phyloP scores from a whole-genome alignment of 2,329 filamentous ascomycete species.

The Xylariaceae sp. region DNA sequence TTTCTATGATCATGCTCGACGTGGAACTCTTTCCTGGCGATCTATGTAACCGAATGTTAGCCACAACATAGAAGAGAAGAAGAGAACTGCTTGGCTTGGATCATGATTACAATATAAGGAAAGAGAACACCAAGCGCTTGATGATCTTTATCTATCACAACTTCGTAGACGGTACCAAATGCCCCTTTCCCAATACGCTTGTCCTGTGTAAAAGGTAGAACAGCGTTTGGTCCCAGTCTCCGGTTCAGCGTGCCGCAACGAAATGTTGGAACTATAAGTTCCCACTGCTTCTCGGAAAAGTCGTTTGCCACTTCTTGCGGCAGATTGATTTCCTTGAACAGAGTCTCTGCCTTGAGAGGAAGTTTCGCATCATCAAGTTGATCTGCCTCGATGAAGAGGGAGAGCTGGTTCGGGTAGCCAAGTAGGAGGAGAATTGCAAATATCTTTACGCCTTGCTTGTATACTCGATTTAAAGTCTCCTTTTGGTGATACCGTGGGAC shows the following conservation, averaged over 20 bases:
- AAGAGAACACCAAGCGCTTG: background rate
- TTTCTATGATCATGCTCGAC: background rate
- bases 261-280: conserved; percentile 14
- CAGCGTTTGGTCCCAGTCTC: background rate
- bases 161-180: conserved; percentile 13
- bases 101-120: background rate
- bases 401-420: background rate
- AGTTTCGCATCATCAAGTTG: conserved; percentile 19
- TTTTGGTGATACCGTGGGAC: conserved; percentile 1
- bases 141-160: conserved; percentile 6
- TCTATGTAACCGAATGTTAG: background rate
- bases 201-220: conserved; percentile 5
- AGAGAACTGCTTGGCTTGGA: background rate
- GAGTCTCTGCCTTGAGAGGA: background rate
- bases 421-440: conserved; percentile 11
- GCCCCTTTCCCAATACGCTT: conserved; percentile 2
- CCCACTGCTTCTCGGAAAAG: conserved; percentile 18
- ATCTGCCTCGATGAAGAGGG: conserved; percentile 11
- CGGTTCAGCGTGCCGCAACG: conserved; percentile 3
- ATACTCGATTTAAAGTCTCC: conserved; percentile 1
- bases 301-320: conserved; percentile 4
- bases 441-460: background rate
- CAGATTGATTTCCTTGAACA: conserved; percentile 5
- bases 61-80: background rate
- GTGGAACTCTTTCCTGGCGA: conserved; percentile 16